Evolutionary conservation across 129 eudicot genomes (phyloP).

Genomic region (Saussurea involucrata): DNA sequence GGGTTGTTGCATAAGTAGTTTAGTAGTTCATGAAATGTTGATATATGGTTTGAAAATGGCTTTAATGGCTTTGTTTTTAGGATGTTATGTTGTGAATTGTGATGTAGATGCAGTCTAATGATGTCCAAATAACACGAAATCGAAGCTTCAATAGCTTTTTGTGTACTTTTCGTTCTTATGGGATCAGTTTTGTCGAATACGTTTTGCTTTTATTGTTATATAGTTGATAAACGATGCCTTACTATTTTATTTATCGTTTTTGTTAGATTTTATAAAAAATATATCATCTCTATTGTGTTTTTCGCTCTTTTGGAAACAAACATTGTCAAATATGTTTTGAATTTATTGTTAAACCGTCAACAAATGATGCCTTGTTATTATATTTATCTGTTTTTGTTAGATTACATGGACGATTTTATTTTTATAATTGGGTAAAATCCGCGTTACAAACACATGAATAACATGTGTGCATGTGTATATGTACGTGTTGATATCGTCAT

Average conservation of each 20-base stretch:
- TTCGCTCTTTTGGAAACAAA: background rate
- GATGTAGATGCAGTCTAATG: constrained; percentile 1
- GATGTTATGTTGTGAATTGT: constrained; percentile 14
- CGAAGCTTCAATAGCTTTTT: constrained; percentile 7
- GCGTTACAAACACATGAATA: no score
- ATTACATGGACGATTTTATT: no score
- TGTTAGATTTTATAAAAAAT: background rate
- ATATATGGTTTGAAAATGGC: constrained; percentile 29
- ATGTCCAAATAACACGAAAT: no score
- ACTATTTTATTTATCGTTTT: background rate
- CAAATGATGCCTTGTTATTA: no score
- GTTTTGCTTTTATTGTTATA: background rate
- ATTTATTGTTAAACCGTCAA: no score
- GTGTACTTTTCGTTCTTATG: background rate
- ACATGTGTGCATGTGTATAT: no score
- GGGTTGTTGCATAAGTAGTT: constrained; percentile 6
- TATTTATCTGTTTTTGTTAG: no score
- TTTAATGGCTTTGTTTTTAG: constrained; percentile 25
- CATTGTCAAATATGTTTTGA: background rate
- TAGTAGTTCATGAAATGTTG: constrained; percentile 15
- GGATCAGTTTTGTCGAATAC: background rate
- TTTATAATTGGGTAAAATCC: no score
- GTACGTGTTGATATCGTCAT: no score
- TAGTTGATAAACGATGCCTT: background rate
- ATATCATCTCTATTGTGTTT: background rate